Conservation (phyloP, 2,329 filamentous ascomycete genomes). For the Botrytis byssoidea region DNA sequence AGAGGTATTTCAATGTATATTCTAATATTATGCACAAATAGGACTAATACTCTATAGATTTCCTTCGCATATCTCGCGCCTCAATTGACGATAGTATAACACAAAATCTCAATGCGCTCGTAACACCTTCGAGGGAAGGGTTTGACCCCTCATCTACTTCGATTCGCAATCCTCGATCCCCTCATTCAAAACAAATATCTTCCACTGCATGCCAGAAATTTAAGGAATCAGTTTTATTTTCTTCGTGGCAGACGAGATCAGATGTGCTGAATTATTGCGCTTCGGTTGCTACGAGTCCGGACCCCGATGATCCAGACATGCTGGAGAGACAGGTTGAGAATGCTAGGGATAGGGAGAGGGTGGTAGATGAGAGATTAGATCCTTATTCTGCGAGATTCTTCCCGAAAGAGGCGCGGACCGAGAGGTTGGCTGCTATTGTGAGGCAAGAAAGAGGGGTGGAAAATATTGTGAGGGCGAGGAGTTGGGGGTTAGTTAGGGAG, state of each 20-base stretch:
- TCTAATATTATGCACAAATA: background rate
- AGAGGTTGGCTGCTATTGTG: conserved; percentile 70
- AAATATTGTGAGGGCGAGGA: conserved; percentile 74
- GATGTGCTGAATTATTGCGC: conserved; percentile 89
- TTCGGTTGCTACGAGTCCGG: conserved; percentile 79
- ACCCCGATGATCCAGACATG: conserved; percentile 81
- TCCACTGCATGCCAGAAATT: conserved; percentile 66
- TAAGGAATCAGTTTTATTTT: conserved; percentile 76
- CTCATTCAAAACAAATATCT: conserved; percentile 54
- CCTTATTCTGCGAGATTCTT: conserved; percentile 87
- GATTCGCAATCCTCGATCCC: conserved; percentile 53
- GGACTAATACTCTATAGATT: conserved; percentile 58
- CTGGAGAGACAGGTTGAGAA: conserved; percentile 68
- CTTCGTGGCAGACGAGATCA: conserved; percentile 79
- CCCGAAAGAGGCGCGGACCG: conserved; percentile 73
- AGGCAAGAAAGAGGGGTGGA: conserved; percentile 76
- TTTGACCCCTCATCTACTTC: conserved; percentile 82
- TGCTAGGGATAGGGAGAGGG: conserved; percentile 64
- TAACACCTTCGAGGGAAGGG: conserved; percentile 67
- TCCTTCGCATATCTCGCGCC: conserved; percentile 79
- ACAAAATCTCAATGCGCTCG: conserved; percentile 86
- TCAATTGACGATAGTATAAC: conserved; percentile 91
- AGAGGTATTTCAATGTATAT: conserved; percentile 52
- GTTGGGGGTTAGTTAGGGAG: conserved; percentile 75
- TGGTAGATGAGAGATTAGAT: conserved; percentile 86